phyloP scores from a whole-genome alignment of 768 basidiomycete genomes.

The Lentinula detonsa region DNA sequence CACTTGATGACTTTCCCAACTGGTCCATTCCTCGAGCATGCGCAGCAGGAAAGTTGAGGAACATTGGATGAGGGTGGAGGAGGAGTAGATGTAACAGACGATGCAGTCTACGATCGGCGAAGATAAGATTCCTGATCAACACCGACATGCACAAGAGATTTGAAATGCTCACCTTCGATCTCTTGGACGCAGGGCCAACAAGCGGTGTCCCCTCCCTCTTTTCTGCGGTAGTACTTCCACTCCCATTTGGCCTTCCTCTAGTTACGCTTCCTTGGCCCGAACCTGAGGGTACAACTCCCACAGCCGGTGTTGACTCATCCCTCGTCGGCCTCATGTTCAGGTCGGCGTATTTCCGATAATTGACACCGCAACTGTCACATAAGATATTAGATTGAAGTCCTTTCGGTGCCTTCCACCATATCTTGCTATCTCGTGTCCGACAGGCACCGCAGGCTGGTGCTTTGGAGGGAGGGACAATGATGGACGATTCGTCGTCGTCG shows the following conservation, averaged over 20 bases:
- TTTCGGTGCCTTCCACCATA: conserved; percentile 93
- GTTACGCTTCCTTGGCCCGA: not conserved
- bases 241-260: conserved; percentile 21
- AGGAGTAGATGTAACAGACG: conserved; percentile 53
- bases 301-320: conserved; percentile 43
- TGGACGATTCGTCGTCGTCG: conserved; percentile 73
- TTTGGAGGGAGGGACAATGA: conserved; percentile 52
- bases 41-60: conserved; percentile 66
- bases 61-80: conserved; percentile 44
- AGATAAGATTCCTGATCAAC: conserved; percentile 14
- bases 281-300: conserved; percentile 21
- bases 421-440: conserved; percentile 67
- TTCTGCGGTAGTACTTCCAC: conserved; percentile 18
- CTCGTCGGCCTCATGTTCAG: conserved; percentile 68
- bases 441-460: conserved; percentile 76
- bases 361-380: conserved; percentile 81
- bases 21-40: conserved; percentile 72
- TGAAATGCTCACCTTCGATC: conserved; percentile 45
- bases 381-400: conserved; percentile 72
- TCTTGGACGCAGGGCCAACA: conserved; percentile 49
- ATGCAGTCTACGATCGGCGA: conserved; percentile 32
- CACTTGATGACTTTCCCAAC: conserved; percentile 77
- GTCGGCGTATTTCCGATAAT: conserved; percentile 93
- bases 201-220: conserved; percentile 61
- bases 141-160: not conserved